Evolutionary conservation across 176 grass and related monocot species (phyloP).

Genomic region (Cenchrus purpureus): DNA sequence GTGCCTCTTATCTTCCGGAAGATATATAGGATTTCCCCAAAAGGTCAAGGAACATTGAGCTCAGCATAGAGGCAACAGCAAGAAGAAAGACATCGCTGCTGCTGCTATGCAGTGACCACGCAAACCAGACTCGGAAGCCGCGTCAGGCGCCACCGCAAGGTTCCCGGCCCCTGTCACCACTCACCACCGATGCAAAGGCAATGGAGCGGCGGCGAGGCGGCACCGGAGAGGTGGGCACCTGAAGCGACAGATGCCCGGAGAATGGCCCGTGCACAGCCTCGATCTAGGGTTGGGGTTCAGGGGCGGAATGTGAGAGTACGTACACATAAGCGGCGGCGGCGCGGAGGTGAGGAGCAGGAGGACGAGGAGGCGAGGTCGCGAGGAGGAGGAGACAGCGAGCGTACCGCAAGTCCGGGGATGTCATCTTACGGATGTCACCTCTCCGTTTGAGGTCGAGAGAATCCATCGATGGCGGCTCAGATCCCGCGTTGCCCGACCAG

Average conservation of each 20-base stretch:
- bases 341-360: not conserved
- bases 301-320: not conserved
- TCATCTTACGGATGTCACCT: too few species aligned
- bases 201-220: conserved; percentile 10
- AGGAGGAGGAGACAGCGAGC: not conserved
- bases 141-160: conserved; percentile 24
- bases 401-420: not conserved
- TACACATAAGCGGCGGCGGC: not conserved
- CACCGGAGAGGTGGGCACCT: not conserved
- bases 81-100: too few species aligned
- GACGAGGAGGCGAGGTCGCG: not conserved
- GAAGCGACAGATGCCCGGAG: not conserved
- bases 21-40: too few species aligned
- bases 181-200: not conserved
- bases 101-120: too few species aligned
- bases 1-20: too few species aligned
- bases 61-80: too few species aligned
- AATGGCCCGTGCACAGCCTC: not conserved
- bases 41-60: too few species aligned
- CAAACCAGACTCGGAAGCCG: too few species aligned
- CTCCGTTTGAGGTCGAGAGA: not conserved
- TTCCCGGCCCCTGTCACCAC: not conserved
- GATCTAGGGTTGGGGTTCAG: not conserved
- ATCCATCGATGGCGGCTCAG: conserved; percentile 34
- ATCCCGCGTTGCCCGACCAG: conserved; percentile 4